Evolutionary conservation across 2,329 filamentous ascomycete species (phyloP).

Genomic region (Penicillium janthinellum): DNA sequence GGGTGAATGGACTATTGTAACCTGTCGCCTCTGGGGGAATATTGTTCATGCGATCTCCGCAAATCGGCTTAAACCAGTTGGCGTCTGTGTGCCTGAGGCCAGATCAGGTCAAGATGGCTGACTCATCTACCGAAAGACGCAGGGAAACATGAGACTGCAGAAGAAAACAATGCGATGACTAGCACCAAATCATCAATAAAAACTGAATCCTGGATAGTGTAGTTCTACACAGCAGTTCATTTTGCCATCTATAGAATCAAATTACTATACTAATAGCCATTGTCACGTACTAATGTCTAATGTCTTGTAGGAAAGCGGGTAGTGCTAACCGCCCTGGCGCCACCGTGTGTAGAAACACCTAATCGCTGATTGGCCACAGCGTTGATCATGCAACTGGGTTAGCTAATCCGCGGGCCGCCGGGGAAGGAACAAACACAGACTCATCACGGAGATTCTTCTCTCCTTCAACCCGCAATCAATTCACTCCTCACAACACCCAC

Average conservation of each 20-base stretch:
- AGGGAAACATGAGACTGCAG: background rate
- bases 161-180: no score
- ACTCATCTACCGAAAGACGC: constrained; percentile 25
- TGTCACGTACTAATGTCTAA: no score
- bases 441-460: constrained; percentile 23
- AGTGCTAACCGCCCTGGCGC: constrained; percentile 26
- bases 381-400: constrained; percentile 26
- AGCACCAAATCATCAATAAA: no score
- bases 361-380: constrained; percentile 39
- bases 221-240: no score
- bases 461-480: constrained; percentile 4
- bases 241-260: no score
- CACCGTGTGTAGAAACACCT: constrained; percentile 42
- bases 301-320: background rate
- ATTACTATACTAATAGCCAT: no score
- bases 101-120: background rate
- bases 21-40: background rate
- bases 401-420: constrained; percentile 27
- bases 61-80: constrained; percentile 7
- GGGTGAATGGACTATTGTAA: background rate
- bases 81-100: background rate
- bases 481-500: constrained; percentile 8
- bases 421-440: constrained; percentile 25
- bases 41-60: constrained; percentile 7
- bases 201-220: no score